Conservation (phyloP, 1,284 basidiomycete genomes). For the Sporisorium graminicola region DNA sequence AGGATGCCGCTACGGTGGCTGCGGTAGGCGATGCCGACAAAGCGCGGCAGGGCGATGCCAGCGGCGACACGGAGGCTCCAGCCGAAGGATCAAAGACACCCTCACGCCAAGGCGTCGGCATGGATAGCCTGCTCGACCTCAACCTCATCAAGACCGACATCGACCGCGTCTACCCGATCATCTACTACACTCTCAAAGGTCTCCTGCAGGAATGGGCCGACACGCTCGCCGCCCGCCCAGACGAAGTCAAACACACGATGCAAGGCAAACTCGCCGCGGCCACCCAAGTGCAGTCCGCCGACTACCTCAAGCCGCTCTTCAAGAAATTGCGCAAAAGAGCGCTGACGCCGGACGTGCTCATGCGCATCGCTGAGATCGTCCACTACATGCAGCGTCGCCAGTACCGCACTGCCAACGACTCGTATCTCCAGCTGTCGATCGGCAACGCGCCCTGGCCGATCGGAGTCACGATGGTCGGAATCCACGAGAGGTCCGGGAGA, state of each 20-base stretch:
- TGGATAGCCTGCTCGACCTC: conserved; percentile 71
- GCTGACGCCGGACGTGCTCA: conserved; percentile 85
- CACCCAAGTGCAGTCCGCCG: conserved; percentile 92
- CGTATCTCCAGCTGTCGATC: conserved; percentile 94
- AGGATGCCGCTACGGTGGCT: conserved; percentile 4
- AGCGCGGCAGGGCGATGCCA: no score
- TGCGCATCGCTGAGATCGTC: conserved; percentile 92
- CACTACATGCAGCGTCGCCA: conserved; percentile 94
- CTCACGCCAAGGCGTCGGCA: conserved; percentile 60
- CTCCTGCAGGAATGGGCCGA: conserved; percentile 95
- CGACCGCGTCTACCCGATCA: conserved; percentile 95
- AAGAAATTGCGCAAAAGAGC: conserved; percentile 86
- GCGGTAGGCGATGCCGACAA: conserved; percentile 1
- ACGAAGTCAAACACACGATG: conserved; percentile 81
- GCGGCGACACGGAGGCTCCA: not conserved
- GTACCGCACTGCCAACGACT: conserved; percentile 95
- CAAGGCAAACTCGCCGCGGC: conserved; percentile 95
- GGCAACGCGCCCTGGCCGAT: conserved; percentile 99
- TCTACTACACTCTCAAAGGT: conserved; percentile 92
- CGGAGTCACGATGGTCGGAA: conserved; percentile 99
- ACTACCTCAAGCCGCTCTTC: conserved; percentile 97
- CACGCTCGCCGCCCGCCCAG: conserved; percentile 88
- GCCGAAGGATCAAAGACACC: conserved; percentile 9
- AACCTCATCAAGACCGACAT: conserved; percentile 87
- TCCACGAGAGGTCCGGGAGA: conserved; percentile 95